Evolutionary conservation across 1,139 yeast genomes (phyloP), one percentile per base, ranked within the genome.

Genomic region (Debaryomycetaceae sp.): DNA sequence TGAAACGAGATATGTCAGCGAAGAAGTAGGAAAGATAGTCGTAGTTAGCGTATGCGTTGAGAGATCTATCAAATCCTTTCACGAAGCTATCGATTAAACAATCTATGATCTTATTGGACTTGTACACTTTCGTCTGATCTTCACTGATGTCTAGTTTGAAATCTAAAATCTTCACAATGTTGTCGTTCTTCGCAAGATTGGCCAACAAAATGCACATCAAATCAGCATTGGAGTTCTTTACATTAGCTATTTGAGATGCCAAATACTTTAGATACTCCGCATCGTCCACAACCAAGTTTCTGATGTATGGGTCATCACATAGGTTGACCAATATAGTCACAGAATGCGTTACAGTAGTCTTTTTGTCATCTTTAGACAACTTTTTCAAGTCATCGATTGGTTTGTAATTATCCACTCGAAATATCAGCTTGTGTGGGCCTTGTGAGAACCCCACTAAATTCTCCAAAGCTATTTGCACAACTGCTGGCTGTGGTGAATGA

Each of bases 51-150:
- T 72, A 76, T 55, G 76, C 76, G 66, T 88, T 90, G 47, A 88
- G 71, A 13, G 80, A 66, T 60, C 90, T 75, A 53, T 86, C 91
- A 42, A 78, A 72, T 5, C 97, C 97, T 59, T 87, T 87, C 40
- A 90, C 97, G 63, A 90, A 91, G 59, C 95, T 83, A 66, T 89
- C 96, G 83, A 90, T 80, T 39, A 91, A 72, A 63, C 95, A 86
- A 59, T 88, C 96, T 66, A 89, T 75, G n/a, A 82, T 82, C 36
- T 70, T 73, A 8, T 58, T 58, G 45, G 91, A 83, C 53, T 75
- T 75, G 67, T 84, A 85, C 4, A 76, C 59, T 40, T 67, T 58
- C 40, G 54, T 52, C 38, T 63, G 63, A 6, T 59, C 65, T 17
- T 63, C 68, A 30, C 56, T 53, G 44, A 60, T 66, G 23, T 68